These are phyloP conservation scores for Erodium trifolium DNA, from an alignment of 441 rosid genomes.

Conservation along the genomic window DNA sequence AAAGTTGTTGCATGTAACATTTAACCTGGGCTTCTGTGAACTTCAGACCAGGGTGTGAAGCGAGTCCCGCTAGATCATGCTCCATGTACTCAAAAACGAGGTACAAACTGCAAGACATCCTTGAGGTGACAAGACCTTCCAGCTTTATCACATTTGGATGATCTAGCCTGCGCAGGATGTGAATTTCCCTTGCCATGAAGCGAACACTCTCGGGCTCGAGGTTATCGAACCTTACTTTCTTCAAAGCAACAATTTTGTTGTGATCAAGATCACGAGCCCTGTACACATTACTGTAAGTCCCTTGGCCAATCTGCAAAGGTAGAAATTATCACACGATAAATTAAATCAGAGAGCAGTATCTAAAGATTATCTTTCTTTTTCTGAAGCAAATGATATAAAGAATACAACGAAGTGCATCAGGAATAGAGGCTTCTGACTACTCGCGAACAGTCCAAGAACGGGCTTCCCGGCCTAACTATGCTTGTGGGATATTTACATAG, in stretches of 20 bases:
- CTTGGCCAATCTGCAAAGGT: conserved; percentile 87
- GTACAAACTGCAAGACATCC: conserved; percentile 32
- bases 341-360: conserved; percentile 6
- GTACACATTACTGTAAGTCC: conserved; percentile 93
- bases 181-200: conserved; percentile 97
- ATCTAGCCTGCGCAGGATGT: conserved; percentile 85
- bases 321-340: conserved; percentile 15
- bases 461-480: too few relatives aligned
- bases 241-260: conserved; percentile 87
- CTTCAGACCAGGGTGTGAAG: conserved; percentile 74
- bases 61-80: conserved; percentile 95
- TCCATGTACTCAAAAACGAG: conserved; percentile 97
- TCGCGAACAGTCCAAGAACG: too few relatives aligned
- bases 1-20: conserved; percentile 83
- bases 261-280: conserved; percentile 93
- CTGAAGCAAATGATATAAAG: too few relatives aligned
- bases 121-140: conserved; percentile 83
- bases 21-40: conserved; percentile 91
- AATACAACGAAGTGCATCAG: too few relatives aligned
- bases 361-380: neutral
- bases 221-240: conserved; percentile 93
- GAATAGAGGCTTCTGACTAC: too few relatives aligned
- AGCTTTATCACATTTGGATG: conserved; percentile 88
- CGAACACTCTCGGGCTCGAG: conserved; percentile 97
- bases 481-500: neutral